Base-by-base conservation (phyloP, 768 basidiomycete genomes). In the Trichaptum fuscoviolaceum region DNA sequence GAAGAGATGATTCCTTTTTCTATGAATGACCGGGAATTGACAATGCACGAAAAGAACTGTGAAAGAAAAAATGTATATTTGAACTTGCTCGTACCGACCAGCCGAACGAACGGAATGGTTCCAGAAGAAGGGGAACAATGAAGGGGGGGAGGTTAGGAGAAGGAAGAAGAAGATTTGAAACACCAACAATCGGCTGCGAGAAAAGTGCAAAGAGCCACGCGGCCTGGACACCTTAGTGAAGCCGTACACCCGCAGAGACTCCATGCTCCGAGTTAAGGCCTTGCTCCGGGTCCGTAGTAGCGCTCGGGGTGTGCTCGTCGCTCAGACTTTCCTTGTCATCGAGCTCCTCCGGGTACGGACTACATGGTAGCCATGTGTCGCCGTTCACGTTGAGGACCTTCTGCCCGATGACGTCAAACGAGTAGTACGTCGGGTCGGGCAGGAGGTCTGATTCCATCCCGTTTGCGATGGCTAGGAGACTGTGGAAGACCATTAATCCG, bases 401-500 rank as follows among this genome's bases (percentile, higher is more conserved):
- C 42, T 52, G 42, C 2, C 73, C 69, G 57, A 86, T 70, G 42
- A 79, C 69, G 70, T 87, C 82, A 71, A 92, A 91, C 9, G 82
- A 80, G 73, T 86, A 92, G 70, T 78, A 91, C 9, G 71, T 71
- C 25, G 71, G 64, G 18, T 67, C 69, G 0, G 79, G 80, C 5
- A 73, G 35, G 60, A 81, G 74, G 42, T 52, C 42, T 20, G 42
- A 12, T 0, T 80, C 77, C 66, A 79, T 76, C 7, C 71, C 63
- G 30, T 71, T 67, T 20, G 80, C 75, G 81, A 90, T 83, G 8
- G 66, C 67, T 6, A 73, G 65, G 9, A 93, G 78, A 35, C 74
- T 79, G 34, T 70, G 74, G 73, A 86, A 87, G 25, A 92, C 68
- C 0, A 75, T 68, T 69, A 84, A 85, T 15, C 86, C 89, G 3